Percentiles rank a stretch among this genome's conserved stretches.
Evolutionary conservation across 2,329 filamentous ascomycete species (phyloP).

Genomic region (Colletotrichum liriopes): DNA sequence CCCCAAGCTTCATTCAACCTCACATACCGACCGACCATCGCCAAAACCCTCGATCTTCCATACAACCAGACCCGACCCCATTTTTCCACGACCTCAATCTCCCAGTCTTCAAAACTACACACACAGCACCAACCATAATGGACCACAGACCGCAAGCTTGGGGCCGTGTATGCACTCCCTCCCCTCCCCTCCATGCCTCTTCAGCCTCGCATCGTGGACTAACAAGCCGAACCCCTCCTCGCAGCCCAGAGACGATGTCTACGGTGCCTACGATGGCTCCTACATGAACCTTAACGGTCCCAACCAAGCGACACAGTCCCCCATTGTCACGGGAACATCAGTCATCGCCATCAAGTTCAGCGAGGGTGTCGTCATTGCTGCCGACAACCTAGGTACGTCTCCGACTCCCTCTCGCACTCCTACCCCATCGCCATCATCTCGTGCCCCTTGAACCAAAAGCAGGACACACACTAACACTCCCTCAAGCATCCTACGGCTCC

Average conservation of each 20-base stretch:
- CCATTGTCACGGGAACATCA: slow-evolving; percentile 96
- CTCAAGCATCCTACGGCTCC: slow-evolving; percentile 93
- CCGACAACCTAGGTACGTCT: slow-evolving; percentile 89
- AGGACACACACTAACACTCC: slow-evolving; percentile 34
- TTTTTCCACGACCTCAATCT: slow-evolving; percentile 1
- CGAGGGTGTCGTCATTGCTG: slow-evolving; percentile 94
- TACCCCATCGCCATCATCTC: background rate
- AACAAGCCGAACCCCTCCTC: slow-evolving; percentile 37
- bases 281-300: slow-evolving; percentile 82
- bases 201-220: slow-evolving; percentile 39
- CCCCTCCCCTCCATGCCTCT: slow-evolving; percentile 42
- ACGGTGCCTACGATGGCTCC: slow-evolving; percentile 91
- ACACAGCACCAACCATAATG: slow-evolving; percentile 61
- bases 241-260: slow-evolving; percentile 97
- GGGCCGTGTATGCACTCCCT: slow-evolving; percentile 73
- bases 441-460: background rate
- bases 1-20: slow-evolving; percentile 32
- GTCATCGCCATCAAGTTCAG: slow-evolving; percentile 97
- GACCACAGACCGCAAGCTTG: slow-evolving; percentile 82
- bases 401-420: slow-evolving; percentile 14
- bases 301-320: slow-evolving; percentile 90
- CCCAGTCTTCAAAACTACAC: background rate
- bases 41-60: slow-evolving; percentile 29
- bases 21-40: slow-evolving; percentile 27
- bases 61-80: slow-evolving; percentile 25